Evolutionary conservation across 1,139 yeast genomes (phyloP).

Genomic region (Pichia sp.): DNA sequence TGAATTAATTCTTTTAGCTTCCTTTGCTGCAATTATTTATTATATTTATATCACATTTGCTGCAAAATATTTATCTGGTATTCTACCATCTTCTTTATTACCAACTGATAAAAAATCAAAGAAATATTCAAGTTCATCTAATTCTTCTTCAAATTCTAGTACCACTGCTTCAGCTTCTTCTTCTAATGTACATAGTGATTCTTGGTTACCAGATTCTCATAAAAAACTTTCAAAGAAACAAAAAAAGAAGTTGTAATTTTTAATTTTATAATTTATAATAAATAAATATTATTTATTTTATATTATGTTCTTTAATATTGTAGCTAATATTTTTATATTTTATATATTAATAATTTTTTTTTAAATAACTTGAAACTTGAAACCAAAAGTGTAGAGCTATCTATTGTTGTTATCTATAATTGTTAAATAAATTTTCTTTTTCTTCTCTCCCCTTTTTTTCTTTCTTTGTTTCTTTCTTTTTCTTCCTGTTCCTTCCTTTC

Average conservation of each 20-base stretch:
- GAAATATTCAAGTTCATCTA: slow-evolving; percentile 26
- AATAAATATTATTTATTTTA: neutral
- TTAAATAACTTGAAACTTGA: no score
- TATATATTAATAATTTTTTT: no score
- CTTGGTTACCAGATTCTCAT: slow-evolving; percentile 56
- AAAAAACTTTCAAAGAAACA: slow-evolving; percentile 13
- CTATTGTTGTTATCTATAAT: no score
- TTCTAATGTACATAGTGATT: slow-evolving; percentile 34
- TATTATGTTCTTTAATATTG: no score
- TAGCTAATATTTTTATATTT: no score
- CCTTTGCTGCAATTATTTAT: slow-evolving; percentile 49
- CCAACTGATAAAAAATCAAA: slow-evolving; percentile 34
- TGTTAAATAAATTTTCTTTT: no score
- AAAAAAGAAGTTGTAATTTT: slow-evolving; percentile 12
- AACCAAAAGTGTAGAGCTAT: no score
- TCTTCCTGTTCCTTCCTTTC: no score
- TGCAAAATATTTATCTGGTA: slow-evolving; percentile 34
- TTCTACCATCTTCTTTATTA: slow-evolving; percentile 29
- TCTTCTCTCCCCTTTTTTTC: no score
- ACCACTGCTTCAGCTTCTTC: slow-evolving; percentile 24
- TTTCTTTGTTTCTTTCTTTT: no score
- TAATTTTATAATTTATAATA: no score
- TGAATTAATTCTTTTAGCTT: slow-evolving; percentile 46
- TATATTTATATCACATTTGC: slow-evolving; percentile 42
- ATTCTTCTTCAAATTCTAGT: neutral